Evolutionary conservation across 192 early-diverging fungal genomes (phyloP).

Genomic region (Podila epicladia): DNA sequence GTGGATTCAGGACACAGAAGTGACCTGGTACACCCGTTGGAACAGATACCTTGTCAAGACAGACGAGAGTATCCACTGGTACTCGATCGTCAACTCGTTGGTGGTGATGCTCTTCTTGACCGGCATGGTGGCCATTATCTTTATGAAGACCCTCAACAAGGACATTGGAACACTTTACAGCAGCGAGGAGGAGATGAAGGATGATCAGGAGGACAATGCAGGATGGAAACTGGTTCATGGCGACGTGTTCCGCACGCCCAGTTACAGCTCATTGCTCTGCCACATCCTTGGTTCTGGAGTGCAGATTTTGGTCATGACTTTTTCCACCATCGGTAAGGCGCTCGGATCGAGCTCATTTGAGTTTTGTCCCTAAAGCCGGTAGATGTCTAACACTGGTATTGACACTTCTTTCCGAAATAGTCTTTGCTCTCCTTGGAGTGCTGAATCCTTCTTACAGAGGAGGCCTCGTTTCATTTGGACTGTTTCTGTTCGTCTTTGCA

Average conservation of each 20-base stretch:
- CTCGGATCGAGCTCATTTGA: not conserved
- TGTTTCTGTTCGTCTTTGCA: slow-evolving; percentile 65
- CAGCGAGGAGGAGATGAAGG: slow-evolving; percentile 61
- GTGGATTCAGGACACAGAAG: slow-evolving; percentile 67
- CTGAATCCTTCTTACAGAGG: slow-evolving; percentile 74
- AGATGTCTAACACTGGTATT: not conserved
- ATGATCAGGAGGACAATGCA: slow-evolving; percentile 74
- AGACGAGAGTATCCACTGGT: slow-evolving; percentile 70
- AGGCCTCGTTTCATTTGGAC: slow-evolving; percentile 65
- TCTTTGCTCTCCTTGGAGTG: slow-evolving; percentile 65
- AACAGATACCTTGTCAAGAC: slow-evolving; percentile 65
- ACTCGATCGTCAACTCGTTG: slow-evolving; percentile 75
- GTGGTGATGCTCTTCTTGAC: slow-evolving; percentile 73
- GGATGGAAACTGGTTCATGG: slow-evolving; percentile 84
- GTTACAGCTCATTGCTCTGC: slow-evolving; percentile 70
- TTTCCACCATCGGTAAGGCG: slow-evolving; percentile 56
- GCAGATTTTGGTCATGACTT: slow-evolving; percentile 68
- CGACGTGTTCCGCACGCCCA: slow-evolving; percentile 80
- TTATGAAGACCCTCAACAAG: slow-evolving; percentile 72
- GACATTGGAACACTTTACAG: slow-evolving; percentile 63
- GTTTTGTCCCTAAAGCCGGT: not conserved
- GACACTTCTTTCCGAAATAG: slow-evolving; percentile 9
- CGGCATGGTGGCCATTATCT: slow-evolving; percentile 72
- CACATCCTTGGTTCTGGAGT: slow-evolving; percentile 79
- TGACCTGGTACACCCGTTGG: slow-evolving; percentile 71